Evolutionary conservation across 306 rosid genomes (phyloP), one percentile per base, ranked within the genome.

Genomic region (Pyrus bretschneideri): DNA sequence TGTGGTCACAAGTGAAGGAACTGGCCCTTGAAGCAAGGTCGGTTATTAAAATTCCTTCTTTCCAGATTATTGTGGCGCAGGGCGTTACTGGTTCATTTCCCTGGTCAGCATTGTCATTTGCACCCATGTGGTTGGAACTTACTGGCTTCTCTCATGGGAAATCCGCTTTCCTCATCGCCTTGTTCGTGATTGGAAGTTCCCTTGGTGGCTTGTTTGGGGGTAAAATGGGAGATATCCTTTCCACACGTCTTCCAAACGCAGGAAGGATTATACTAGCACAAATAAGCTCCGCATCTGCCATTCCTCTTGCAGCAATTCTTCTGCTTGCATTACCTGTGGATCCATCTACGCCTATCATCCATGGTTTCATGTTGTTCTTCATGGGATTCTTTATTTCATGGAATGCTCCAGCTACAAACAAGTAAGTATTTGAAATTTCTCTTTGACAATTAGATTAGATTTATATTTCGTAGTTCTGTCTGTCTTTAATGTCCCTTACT

Each of bases 91-190:
- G 99, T 64, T 95, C 97, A 1, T 90, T 95, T 70, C 99, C 97
- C 14, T 95, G 97, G 97, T 92, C 97, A 17, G 97, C 97, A 65
- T 70, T 95, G 76, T 89, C 97, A 31, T 95, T 95, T 67, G 85
- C 96, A 5, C 85, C 99, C 4, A 95, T 95, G 97, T 95, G 99
- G 99, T 85, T 92, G 83, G 99, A 92, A 88, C 96, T 95, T 45
- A 86, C 75, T 68, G 97, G 99, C 52, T 95, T 95, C 75, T 87
- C 97, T 75, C 99, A 92, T 54, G 70, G 70, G 67, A 79, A 78
- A 86, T 91, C 99, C 1, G 99, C 97, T 76, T 87, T 91, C 71
- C 96, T 95, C 30, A 75, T 92, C 4, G 93, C 81, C 72, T 77
- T 88, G 78, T 95, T 95, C 85, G 92, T 92, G 75, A 83, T 91